phyloP scores from a whole-genome alignment of 2,329 filamentous ascomycete genomes.

The Fusarium transvaalense region DNA sequence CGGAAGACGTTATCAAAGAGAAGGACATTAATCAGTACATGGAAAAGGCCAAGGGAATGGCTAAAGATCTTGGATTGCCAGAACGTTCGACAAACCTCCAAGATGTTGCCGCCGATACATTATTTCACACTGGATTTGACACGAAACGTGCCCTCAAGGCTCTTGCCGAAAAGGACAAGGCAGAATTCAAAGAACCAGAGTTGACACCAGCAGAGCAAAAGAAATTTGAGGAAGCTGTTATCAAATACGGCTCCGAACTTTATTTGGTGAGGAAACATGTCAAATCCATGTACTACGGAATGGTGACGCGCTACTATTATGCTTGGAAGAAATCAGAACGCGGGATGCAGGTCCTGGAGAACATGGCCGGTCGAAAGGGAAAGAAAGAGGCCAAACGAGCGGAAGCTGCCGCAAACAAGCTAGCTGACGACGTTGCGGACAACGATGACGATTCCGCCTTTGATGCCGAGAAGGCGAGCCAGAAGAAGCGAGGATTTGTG shows the following conservation, averaged over 20 bases:
- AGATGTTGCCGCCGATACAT: slow-evolving; percentile 81
- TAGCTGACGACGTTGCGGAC: slow-evolving; percentile 93
- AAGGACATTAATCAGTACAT: slow-evolving; percentile 82
- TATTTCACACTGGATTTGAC: slow-evolving; percentile 80
- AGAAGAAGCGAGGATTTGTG: slow-evolving; percentile 84
- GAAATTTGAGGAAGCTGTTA: slow-evolving; percentile 91
- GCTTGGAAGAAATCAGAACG: slow-evolving; percentile 96
- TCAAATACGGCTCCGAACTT: slow-evolving; percentile 92
- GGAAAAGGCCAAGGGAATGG: slow-evolving; percentile 73
- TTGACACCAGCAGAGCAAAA: slow-evolving; percentile 83
- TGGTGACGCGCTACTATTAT: slow-evolving; percentile 94
- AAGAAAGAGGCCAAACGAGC: slow-evolving; percentile 86
- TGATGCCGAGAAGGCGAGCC: slow-evolving; percentile 84
- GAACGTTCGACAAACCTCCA: slow-evolving; percentile 86
- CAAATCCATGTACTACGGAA: slow-evolving; percentile 81
- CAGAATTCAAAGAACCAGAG: slow-evolving; percentile 86
- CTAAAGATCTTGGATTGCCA: slow-evolving; percentile 76
- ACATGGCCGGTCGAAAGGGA: slow-evolving; percentile 86
- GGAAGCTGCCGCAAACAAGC: slow-evolving; percentile 77
- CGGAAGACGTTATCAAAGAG: slow-evolving; percentile 62
- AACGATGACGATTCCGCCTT: slow-evolving; percentile 96
- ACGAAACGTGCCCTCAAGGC: slow-evolving; percentile 76
- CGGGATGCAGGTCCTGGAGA: slow-evolving; percentile 90
- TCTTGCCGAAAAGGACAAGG: slow-evolving; percentile 75
- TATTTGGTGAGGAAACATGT: slow-evolving; percentile 86